A percentile compares a stretch with the other conserved stretches of the same genome.
phyloP scores from a whole-genome alignment of 768 basidiomycete species.

The Phylloporus sp. region DNA sequence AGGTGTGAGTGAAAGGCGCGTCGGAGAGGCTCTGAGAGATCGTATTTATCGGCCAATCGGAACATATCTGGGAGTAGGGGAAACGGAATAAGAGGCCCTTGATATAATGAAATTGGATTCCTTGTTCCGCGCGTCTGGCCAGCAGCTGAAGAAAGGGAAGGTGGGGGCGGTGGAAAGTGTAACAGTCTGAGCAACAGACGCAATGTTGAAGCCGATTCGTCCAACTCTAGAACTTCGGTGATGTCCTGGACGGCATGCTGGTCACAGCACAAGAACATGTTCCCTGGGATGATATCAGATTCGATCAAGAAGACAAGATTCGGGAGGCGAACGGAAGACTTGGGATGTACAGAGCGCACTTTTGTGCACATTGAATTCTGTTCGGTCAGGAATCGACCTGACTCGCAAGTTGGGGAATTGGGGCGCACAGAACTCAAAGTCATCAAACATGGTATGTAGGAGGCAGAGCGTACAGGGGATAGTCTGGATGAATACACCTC shows the following conservation, averaged over 20 bases:
- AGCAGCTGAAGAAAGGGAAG: constrained; percentile 29
- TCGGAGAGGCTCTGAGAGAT: constrained; percentile 42
- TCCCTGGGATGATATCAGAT: constrained; percentile 35
- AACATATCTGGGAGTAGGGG: constrained; percentile 58
- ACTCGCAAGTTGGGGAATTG: constrained; percentile 52
- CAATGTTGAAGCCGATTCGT: constrained; percentile 48
- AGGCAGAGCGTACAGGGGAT: neutral
- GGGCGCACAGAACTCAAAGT: constrained; percentile 35
- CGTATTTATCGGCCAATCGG: constrained; percentile 62
- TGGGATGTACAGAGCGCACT: constrained; percentile 49
- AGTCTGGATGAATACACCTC: constrained; percentile 3
- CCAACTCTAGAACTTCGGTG: constrained; percentile 43
- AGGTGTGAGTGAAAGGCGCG: constrained; percentile 48
- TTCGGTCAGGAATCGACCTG: constrained; percentile 47
- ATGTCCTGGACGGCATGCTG: constrained; percentile 21
- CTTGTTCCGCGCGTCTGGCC: constrained; percentile 26
- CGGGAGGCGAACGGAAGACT: constrained; percentile 52
- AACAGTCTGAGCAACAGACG: constrained; percentile 51
- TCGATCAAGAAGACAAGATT: constrained; percentile 12
- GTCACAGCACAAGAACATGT: constrained; percentile 66
- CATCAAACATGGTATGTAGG: constrained; percentile 10
- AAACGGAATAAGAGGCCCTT: constrained; percentile 52
- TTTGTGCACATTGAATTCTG: constrained; percentile 46
- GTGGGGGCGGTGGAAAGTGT: constrained; percentile 49
- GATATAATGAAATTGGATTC: constrained; percentile 29